Evolutionary conservation across 306 rosid species (phyloP).

Genomic region (Cicer pinnatifidum): DNA sequence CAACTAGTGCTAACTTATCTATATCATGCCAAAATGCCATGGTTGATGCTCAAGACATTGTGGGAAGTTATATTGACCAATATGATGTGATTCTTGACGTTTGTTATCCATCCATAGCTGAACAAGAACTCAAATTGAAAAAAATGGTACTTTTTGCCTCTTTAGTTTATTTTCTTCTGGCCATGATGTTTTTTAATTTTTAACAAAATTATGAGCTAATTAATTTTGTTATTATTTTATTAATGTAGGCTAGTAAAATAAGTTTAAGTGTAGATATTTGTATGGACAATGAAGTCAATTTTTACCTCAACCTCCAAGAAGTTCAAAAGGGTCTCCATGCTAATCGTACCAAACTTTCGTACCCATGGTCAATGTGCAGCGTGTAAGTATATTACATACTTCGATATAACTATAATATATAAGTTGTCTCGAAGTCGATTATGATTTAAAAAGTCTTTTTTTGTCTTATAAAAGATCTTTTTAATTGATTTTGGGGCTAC

Average conservation of each 20-base stretch:
- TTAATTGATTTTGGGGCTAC: too few relatives aligned
- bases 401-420: background rate
- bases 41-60: background rate
- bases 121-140: conserved; percentile 18
- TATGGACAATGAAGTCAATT: conserved; percentile 52
- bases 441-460: too few relatives aligned
- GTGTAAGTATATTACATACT: conserved; percentile 47
- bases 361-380: conserved; percentile 82
- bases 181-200: background rate
- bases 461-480: too few relatives aligned
- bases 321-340: conserved; percentile 93
- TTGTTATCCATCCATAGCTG: conserved; percentile 72
- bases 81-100: conserved; percentile 54
- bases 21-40: conserved; percentile 8
- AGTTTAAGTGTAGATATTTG: too few relatives aligned
- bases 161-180: background rate
- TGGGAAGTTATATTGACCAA: background rate
- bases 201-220: background rate
- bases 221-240: background rate
- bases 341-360: conserved; percentile 82
- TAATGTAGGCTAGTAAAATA: conserved; percentile 70
- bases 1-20: background rate
- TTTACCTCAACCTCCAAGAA: conserved; percentile 80
- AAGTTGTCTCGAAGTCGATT: too few relatives aligned
- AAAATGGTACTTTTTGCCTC: background rate